phyloP scores from a whole-genome alignment of 148 eudicot genomes.

The Vaccinium vitisidaea region DNA sequence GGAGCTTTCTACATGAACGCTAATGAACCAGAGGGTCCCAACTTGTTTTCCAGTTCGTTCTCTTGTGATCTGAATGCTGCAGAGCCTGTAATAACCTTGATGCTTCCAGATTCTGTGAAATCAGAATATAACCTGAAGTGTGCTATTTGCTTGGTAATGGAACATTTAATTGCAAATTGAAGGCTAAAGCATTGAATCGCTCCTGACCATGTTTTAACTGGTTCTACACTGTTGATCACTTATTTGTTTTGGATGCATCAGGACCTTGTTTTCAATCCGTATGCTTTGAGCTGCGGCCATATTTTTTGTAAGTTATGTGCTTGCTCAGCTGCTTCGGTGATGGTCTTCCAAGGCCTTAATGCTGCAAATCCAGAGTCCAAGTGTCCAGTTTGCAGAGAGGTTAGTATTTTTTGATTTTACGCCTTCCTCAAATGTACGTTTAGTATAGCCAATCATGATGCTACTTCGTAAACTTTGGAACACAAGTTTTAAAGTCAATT shows the following conservation, averaged over 20 bases:
- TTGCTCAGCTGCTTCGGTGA: constrained; percentile 39
- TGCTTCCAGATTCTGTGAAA: constrained; percentile 29
- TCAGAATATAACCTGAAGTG: constrained; percentile 37
- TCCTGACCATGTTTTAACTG: neutral
- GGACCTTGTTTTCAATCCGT: constrained; percentile 40
- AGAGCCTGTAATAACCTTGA: constrained; percentile 24
- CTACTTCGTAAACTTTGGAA: neutral
- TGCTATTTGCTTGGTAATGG: constrained; percentile 38
- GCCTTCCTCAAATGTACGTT: neutral
- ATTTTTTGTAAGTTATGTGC: constrained; percentile 41
- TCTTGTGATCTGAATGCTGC: constrained; percentile 21
- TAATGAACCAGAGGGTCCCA: constrained; percentile 19
- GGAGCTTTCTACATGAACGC: constrained; percentile 38
- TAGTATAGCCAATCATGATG: neutral
- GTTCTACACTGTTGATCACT: neutral
- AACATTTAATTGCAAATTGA: neutral
- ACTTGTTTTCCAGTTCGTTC: constrained; percentile 21
- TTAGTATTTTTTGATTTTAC: constrained; percentile 5
- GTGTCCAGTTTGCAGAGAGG: constrained; percentile 48
- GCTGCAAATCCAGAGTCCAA: constrained; percentile 29
- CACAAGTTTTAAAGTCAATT: neutral
- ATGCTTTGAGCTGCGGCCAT: constrained; percentile 42
- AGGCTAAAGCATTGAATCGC: neutral
- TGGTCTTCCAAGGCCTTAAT: constrained; percentile 36
- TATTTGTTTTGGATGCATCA: constrained; percentile 18